A percentile compares a stretch with the other conserved stretches of the same genome.
Evolutionary conservation across 257 asterid genomes (phyloP).

Genomic region (Ajuga chamaepitys): DNA sequence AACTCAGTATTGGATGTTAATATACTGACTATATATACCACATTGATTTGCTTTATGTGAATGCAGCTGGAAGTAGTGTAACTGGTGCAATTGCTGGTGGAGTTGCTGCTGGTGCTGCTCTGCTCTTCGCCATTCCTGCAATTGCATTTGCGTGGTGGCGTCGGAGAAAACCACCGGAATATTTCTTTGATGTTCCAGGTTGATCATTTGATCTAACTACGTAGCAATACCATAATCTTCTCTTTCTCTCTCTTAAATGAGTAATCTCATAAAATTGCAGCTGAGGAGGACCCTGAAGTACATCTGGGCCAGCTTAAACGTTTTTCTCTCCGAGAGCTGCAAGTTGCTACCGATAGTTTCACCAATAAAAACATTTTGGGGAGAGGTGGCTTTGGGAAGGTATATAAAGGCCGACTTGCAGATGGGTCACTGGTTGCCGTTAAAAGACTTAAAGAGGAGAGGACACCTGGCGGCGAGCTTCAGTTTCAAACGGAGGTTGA

Average conservation of each 20-base stretch:
- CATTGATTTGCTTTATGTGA: background rate
- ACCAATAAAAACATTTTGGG: slow-evolving; percentile 47
- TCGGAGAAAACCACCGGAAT: slow-evolving; percentile 44
- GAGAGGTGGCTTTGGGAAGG: slow-evolving; percentile 50
- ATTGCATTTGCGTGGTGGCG: slow-evolving; percentile 58
- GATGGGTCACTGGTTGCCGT: slow-evolving; percentile 49
- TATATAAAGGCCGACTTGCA: slow-evolving; percentile 42
- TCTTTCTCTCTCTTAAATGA: background rate
- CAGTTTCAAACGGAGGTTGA: slow-evolving; percentile 49
- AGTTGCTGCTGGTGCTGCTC: slow-evolving; percentile 53
- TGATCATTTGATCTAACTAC: background rate
- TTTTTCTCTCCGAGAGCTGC: slow-evolving; percentile 47
- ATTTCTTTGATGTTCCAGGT: slow-evolving; percentile 55
- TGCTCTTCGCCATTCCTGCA: slow-evolving; percentile 53
- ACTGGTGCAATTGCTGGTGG: slow-evolving; percentile 57
- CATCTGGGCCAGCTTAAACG: slow-evolving; percentile 54
- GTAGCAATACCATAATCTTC: background rate
- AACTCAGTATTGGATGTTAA: background rate
- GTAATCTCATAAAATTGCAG: slow-evolving; percentile 18
- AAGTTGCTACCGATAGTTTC: slow-evolving; percentile 49
- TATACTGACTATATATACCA: too few species aligned
- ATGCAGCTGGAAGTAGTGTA: slow-evolving; percentile 32
- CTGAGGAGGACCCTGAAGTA: slow-evolving; percentile 54
- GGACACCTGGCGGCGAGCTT: slow-evolving; percentile 54
- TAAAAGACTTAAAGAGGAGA: slow-evolving; percentile 47